phyloP scores from a whole-genome alignment of 2,329 filamentous ascomycete genomes.

The Fusarium sp. region DNA sequence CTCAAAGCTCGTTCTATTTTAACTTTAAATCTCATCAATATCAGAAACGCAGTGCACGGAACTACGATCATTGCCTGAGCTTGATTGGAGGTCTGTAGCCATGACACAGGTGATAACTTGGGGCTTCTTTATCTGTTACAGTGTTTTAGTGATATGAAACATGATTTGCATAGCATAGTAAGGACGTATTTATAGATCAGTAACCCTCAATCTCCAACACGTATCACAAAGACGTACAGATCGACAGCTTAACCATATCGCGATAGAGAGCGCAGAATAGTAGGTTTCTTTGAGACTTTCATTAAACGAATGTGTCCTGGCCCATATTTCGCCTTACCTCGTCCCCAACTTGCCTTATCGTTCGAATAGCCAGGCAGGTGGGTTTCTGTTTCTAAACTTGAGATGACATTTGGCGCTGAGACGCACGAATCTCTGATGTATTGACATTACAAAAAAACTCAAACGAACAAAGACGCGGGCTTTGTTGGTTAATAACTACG shows the following conservation, averaged over 20 bases:
- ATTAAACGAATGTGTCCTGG: neutral
- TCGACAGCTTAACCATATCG: neutral
- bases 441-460: neutral
- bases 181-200: neutral
- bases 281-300: neutral
- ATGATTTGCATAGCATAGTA: neutral
- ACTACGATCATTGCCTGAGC: neutral
- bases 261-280: neutral
- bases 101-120: neutral
- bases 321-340: neutral
- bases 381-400: too few relatives aligned
- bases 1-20: neutral
- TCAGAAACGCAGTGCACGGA: neutral
- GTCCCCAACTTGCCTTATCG: neutral
- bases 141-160: constrained; percentile 9
- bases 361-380: neutral
- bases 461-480: neutral
- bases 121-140: neutral
- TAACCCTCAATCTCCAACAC: neutral
- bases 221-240: neutral
- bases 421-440: neutral
- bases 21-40: neutral
- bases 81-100: neutral
- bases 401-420: neutral
- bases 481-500: neutral